Conservation (phyloP, 768 basidiomycete genomes). For the Suillus clintonianus region DNA sequence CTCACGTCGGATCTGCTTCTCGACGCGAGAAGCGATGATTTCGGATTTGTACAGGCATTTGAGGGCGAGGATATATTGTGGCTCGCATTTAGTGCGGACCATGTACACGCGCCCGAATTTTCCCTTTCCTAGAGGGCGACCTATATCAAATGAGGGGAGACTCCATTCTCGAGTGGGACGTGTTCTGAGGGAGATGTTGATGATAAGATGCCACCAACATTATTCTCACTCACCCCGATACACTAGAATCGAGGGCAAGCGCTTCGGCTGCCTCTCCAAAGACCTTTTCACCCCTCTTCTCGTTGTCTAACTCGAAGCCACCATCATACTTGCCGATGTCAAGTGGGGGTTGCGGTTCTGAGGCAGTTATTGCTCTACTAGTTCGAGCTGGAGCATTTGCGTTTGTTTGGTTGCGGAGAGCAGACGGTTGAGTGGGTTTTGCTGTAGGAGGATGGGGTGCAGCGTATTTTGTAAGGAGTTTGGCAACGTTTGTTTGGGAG, state of each 20-base stretch:
- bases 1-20: conserved; percentile 96
- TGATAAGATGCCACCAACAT: conserved; percentile 5
- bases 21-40: conserved; percentile 86
- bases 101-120: conserved; percentile 99
- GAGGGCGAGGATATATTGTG: conserved; percentile 92
- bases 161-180: conserved; percentile 84
- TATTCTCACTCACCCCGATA: conserved; percentile 51
- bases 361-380: conserved; percentile 28
- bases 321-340: conserved; percentile 95
- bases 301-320: conserved; percentile 90
- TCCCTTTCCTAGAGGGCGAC: conserved; percentile 95
- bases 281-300: conserved; percentile 72
- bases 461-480: conserved; percentile 74
- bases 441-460: conserved; percentile 55
- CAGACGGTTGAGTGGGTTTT: conserved; percentile 38
- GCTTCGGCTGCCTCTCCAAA: conserved; percentile 78
- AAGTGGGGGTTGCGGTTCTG: conserved; percentile 30
- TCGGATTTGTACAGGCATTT: conserved; percentile 98
- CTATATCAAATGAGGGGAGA: conserved; percentile 88
- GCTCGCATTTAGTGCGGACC: conserved; percentile 87
- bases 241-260: conserved; percentile 83
- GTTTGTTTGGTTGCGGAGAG: conserved; percentile 43
- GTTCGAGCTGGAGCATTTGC: conserved; percentile 15
- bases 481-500: conserved; percentile 63
- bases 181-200: conserved; percentile 40